phyloP scores from a whole-genome alignment of 2,329 filamentous ascomycete genomes.

The Pyricularia pennisetigena region DNA sequence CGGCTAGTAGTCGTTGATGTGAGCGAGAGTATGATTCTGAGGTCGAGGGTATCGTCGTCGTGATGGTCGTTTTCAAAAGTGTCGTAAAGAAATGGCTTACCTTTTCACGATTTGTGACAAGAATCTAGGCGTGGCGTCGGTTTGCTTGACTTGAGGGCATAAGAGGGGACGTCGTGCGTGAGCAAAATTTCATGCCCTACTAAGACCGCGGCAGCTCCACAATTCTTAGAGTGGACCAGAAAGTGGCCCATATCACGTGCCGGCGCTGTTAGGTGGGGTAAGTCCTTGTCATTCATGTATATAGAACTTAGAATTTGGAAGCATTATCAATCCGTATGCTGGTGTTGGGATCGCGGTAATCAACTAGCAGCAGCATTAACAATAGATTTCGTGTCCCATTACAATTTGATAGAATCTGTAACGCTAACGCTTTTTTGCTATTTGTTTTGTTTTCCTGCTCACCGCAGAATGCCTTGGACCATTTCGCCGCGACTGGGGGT shows the following conservation, averaged over 20 bases:
- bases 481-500: not conserved
- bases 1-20: conserved; percentile 37
- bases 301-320: not conserved
- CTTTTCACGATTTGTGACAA: not conserved
- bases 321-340: not conserved
- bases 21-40: not conserved
- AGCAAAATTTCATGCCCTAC: not conserved
- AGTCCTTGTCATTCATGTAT: not conserved
- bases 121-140: not conserved
- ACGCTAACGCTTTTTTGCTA: no score
- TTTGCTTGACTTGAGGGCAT: not conserved
- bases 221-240: not conserved
- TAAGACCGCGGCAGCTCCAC: not conserved
- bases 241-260: not conserved
- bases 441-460: no score
- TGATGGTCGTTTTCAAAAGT: conserved; percentile 21
- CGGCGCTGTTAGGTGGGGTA: not conserved
- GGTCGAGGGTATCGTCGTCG: conserved; percentile 1
- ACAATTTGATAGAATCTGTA: not conserved
- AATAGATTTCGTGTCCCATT: not conserved
- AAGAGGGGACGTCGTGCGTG: not conserved
- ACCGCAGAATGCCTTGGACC: not conserved
- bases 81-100: not conserved
- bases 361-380: not conserved
- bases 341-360: not conserved